Percentiles rank a stretch among this genome's conserved stretches.
Conservation (phyloP, 257 asterid genomes). For the Plantago elongata region DNA sequence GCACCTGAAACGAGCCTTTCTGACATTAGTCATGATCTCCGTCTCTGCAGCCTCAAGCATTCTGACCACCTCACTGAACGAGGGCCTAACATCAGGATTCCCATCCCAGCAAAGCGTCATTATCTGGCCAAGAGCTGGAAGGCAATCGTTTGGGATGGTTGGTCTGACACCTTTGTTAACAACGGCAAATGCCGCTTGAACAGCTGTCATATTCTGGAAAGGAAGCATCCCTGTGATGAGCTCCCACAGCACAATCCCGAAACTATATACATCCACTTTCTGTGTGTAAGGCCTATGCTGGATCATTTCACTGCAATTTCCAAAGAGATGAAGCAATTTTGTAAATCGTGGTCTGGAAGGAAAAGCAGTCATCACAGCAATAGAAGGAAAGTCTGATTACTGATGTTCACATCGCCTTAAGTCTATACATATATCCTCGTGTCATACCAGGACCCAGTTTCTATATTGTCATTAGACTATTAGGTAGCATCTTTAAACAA, state of each 20-base stretch:
- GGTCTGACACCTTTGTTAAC: constrained; percentile 97
- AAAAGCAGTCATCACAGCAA: no score
- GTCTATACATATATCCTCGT: no score
- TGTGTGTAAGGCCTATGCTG: constrained; percentile 97
- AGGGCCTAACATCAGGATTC: constrained; percentile 80
- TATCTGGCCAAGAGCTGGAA: constrained; percentile 69
- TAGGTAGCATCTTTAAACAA: no score
- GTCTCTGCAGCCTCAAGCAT: constrained; percentile 95
- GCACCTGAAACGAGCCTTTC: constrained; percentile 99
- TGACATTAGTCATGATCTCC: constrained; percentile 75
- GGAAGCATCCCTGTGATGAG: constrained; percentile 98
- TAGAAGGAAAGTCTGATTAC: no score
- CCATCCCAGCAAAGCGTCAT: constrained; percentile 95
- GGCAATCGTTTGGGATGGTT: constrained; percentile 67
- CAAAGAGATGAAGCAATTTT: not conserved
- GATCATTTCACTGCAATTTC: constrained; percentile 87
- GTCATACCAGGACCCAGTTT: no score
- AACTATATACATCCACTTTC: constrained; percentile 94
- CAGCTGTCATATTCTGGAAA: constrained; percentile 95
- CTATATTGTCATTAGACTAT: no score
- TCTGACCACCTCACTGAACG: constrained; percentile 74
- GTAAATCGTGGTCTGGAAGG: no score
- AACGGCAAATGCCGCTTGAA: constrained; percentile 96
- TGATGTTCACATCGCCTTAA: no score
- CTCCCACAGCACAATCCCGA: constrained; percentile 97